phyloP scores from a whole-genome alignment of 352 stramenopile genomes.

The Globisporangium cederbergense region DNA sequence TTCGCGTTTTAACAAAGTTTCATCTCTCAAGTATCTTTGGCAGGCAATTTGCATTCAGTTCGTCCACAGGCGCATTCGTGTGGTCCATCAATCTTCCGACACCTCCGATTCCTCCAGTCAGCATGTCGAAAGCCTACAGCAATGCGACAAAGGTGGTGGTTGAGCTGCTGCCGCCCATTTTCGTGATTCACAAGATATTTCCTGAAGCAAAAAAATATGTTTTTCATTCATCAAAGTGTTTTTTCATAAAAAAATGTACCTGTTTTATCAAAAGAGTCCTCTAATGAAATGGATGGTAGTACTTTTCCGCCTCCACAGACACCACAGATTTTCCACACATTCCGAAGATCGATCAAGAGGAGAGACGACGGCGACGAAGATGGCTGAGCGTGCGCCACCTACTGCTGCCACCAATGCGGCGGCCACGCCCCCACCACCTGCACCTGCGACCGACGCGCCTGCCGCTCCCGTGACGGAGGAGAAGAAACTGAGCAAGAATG shows the following conservation, averaged over 20 bases:
- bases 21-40: too few relatives aligned
- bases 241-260: not conserved
- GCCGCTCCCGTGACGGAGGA: constrained; percentile 21
- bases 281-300: not conserved
- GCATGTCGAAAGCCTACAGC: too few relatives aligned
- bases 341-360: constrained; percentile 6
- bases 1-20: too few relatives aligned
- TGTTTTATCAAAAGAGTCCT: not conserved
- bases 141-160: too few relatives aligned
- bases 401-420: not conserved
- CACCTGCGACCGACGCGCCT: constrained; percentile 4
- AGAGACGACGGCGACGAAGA: not conserved
- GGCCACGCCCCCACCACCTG: constrained; percentile 14
- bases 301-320: not conserved
- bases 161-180: not conserved
- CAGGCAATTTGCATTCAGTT: too few relatives aligned
- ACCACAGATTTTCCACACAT: constrained; percentile 5
- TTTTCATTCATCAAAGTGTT: not conserved
- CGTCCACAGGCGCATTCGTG: too few relatives aligned
- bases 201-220: not conserved
- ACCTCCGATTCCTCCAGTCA: too few relatives aligned
- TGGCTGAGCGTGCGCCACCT: constrained; percentile 13
- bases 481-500: constrained; percentile 93
- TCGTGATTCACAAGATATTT: constrained; percentile 1
- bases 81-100: too few relatives aligned